Conservation (phyloP, 2,329 filamentous ascomycete genomes). For the Verticillium klebahnii region DNA sequence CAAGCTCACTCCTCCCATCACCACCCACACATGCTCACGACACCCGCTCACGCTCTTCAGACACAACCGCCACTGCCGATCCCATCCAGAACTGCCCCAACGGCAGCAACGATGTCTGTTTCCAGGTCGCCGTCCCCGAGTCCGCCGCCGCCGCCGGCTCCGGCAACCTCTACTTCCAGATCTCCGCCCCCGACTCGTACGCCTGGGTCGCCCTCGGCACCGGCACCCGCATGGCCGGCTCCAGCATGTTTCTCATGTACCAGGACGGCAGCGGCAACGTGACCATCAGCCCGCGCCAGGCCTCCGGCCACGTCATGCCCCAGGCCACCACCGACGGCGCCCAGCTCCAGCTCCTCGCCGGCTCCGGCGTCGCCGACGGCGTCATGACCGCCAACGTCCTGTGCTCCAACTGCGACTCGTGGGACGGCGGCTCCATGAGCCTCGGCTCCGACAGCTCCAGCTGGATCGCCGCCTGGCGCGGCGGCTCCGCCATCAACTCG, state of each 20-base stretch:
- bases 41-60: slow-evolving; percentile 4
- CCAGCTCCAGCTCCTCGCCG: slow-evolving; percentile 48
- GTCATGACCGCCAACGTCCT: slow-evolving; percentile 57
- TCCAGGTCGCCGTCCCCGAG: slow-evolving; percentile 49
- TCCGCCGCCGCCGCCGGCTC: slow-evolving; percentile 39
- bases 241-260: slow-evolving; percentile 62
- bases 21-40: too few species aligned
- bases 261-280: slow-evolving; percentile 53
- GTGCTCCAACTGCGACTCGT: slow-evolving; percentile 48
- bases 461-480: slow-evolving; percentile 55
- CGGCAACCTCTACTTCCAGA: slow-evolving; percentile 58
- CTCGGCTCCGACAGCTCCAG: slow-evolving; percentile 31
- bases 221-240: slow-evolving; percentile 47
- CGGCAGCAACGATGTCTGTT: slow-evolving; percentile 41
- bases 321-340: slow-evolving; percentile 33
- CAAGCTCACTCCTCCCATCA: background rate
- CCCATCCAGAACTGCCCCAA: slow-evolving; percentile 35
- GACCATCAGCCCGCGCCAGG: slow-evolving; percentile 54
- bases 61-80: slow-evolving; percentile 22
- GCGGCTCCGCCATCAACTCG: slow-evolving; percentile 39
- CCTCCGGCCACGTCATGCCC: slow-evolving; percentile 43
- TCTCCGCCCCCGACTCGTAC: slow-evolving; percentile 46
- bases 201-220: slow-evolving; percentile 56
- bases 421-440: slow-evolving; percentile 36
- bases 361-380: slow-evolving; percentile 49